A percentile compares a stretch with the other conserved stretches of the same genome.
These are phyloP conservation scores for Leishmania mexicana DNA, from an alignment of 208 protist species.

Conservation along the genomic window DNA sequence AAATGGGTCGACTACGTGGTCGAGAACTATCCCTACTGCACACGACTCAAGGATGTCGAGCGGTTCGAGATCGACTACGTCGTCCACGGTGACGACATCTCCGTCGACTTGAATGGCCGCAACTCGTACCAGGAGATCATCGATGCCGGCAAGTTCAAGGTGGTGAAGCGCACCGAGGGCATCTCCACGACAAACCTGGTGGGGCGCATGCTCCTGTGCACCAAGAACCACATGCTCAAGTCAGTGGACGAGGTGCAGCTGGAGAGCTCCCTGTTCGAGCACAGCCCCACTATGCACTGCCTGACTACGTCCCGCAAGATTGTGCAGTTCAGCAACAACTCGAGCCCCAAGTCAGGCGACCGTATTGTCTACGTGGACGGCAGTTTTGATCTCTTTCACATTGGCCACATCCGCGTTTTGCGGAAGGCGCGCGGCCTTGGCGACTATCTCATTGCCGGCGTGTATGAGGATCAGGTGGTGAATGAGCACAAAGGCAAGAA, in stretches of 20 bases:
- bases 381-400: conserved; percentile 98
- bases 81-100: conserved; percentile 99
- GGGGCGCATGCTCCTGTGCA: conserved; percentile 96
- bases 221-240: conserved; percentile 69
- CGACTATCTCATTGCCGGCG: conserved; percentile 96
- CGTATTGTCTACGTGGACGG: conserved; percentile 97
- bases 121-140: conserved; percentile 97
- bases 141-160: conserved; percentile 86
- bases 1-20: conserved; percentile 99
- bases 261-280: conserved; percentile 34
- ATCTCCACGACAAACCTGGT: conserved; percentile 99
- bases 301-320: conserved; percentile 95
- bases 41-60: conserved; percentile 91
- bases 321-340: conserved; percentile 96
- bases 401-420: conserved; percentile 95
- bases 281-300: conserved; percentile 47
- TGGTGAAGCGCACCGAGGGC: conserved; percentile 95
- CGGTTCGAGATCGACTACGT: conserved; percentile 95
- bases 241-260: conserved; percentile 48
- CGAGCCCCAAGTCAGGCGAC: conserved; percentile 69
- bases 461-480: conserved; percentile 95
- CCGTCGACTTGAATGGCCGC: conserved; percentile 92
- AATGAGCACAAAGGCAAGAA: conserved; percentile 91
- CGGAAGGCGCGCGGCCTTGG: conserved; percentile 92
- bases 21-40: conserved; percentile 95